Base-by-base conservation (phyloP, 2,329 filamentous ascomycete genomes). In the Tolypocladium guangdongense region DNA sequence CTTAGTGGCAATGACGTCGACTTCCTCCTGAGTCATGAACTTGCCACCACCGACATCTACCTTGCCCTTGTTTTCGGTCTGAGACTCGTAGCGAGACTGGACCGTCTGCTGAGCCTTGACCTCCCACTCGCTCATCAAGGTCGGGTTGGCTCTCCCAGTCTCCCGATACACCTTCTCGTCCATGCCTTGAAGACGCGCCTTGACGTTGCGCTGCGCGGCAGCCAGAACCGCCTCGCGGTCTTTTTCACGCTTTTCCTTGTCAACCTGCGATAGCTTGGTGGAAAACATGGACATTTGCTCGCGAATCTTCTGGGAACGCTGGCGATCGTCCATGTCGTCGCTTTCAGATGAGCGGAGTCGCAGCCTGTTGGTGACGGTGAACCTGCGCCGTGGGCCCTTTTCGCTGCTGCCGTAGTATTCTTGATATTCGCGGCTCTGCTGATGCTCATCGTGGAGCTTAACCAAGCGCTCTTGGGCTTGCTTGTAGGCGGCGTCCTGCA, bases 401-500 rank as follows among this genome's bases (percentile, higher is more conserved):
- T 61, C 52, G 59, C 60, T 74, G 52, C 64, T 80, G 33, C 86
- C 86, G 63, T 95, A 96, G 66, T 95, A 90, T 47, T 87, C 83
- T 43, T 88, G 81, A 58, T 86, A 87, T 2, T 83, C 81, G 5
- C 79, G 76, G 54, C 77, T 77, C 57, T 82, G 77, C 51, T 78
- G 71, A 60, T 84, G 76, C 54, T 91, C 85, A 54, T 87, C 80
- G 41, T 92, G 83, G 55, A 96, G 82, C 64, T 86, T 92, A 6
- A 88, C 82, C 27, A 96, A 74, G 37, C 90, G 83, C 66, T 95
- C 88, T 54, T 91, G 84, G 0, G 92, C 91, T 52, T 93, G 80
- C 63, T 85, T 90, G 63, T 93, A 90, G 0, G 92, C 92, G 7
- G 87, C 86, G 63, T 95, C 90, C 64, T 96, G 90, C 1, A 96